Evolutionary conservation across 345 rosid genomes (phyloP).

Genomic region (Iberis pinnata): DNA sequence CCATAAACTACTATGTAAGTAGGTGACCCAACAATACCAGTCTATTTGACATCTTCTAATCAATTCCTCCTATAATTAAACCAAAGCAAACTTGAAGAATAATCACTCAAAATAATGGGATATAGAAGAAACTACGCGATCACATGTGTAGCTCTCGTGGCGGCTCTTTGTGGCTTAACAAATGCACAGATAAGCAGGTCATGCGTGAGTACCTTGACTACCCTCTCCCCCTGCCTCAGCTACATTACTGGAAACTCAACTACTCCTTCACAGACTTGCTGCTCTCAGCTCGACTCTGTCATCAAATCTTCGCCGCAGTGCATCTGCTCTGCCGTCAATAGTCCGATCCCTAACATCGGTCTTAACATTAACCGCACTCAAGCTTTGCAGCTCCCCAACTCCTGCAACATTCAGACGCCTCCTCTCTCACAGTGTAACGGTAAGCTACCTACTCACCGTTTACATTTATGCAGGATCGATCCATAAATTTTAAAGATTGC

Average conservation of each 20-base stretch:
- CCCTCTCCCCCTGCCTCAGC: slow-evolving; percentile 50
- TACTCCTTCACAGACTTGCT: slow-evolving; percentile 54
- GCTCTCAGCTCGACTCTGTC: slow-evolving; percentile 48
- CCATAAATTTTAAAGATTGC: too few species aligned
- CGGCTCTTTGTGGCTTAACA: slow-evolving; percentile 36
- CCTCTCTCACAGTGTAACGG: slow-evolving; percentile 57
- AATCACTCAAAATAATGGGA: slow-evolving; percentile 27
- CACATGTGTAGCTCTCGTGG: slow-evolving; percentile 28
- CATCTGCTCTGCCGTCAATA: slow-evolving; percentile 50
- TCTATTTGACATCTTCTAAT: slow-evolving; percentile 16
- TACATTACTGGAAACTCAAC: slow-evolving; percentile 56
- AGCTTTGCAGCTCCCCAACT: slow-evolving; percentile 56
- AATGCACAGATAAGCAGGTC: slow-evolving; percentile 22
- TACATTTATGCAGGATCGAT: too few species aligned
- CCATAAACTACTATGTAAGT: slow-evolving; percentile 17
- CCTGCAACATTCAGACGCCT: slow-evolving; percentile 56
- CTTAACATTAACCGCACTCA: slow-evolving; percentile 55
- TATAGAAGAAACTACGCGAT: slow-evolving; percentile 15
- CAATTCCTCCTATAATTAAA: slow-evolving; percentile 16
- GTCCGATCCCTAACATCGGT: slow-evolving; percentile 42
- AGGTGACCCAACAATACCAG: slow-evolving; percentile 27
- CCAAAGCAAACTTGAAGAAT: neutral
- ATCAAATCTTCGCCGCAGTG: slow-evolving; percentile 59
- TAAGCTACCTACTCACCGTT: neutral
- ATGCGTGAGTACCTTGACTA: slow-evolving; percentile 38